Evolutionary conservation across 1,139 yeast species (phyloP), one percentile per base, ranked within the genome.

Genomic region (Suhomyces terraborum): DNA sequence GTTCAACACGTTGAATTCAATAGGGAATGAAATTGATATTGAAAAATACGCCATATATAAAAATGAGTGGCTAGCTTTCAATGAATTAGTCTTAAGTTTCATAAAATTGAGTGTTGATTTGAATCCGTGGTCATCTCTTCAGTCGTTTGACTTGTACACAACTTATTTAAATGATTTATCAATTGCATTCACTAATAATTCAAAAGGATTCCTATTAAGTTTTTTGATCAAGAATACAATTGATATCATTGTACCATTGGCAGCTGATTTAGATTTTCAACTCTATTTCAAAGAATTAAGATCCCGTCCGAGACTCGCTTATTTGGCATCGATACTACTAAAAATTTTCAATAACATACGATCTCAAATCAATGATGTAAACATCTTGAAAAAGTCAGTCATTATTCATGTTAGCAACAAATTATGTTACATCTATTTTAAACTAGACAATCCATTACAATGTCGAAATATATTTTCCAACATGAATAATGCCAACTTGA

Each of bases 391-490:
- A 50, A 76, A 76, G 38, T 62, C 73, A 10, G 67, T 83, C 20
- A 67, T 85, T 25, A 55, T 84, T 28, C 75, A 70, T 48, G 67
- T 84, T 9, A 83, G 87, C 4, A 73, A 73, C 19, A 67, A 72
- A 38, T 62, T 86, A 32, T 85, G 93, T 58, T 69, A 75, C 46
- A 66, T 80, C 1, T 87, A 87, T 58, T 83, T 82, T 58, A 67
- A 65, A 40, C 71, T 84, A 28, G 77, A 72, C 34, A 82, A 80
- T 36, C 88, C 91, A 3, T 66, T 82, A 41, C 67, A 84, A 9
- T 85, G 94, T 58, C 79, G 85, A 23, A 85, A 84, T 54, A 85
- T 87, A 34, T 84, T 85, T 59, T 77, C 88, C 30, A 86, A 85
- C 56, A 78, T 86, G 67, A 82, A 80, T 50, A 80, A 81, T 22